Base-by-base conservation (phyloP, 2,329 filamentous ascomycete species). In the Cercospora sp. region DNA sequence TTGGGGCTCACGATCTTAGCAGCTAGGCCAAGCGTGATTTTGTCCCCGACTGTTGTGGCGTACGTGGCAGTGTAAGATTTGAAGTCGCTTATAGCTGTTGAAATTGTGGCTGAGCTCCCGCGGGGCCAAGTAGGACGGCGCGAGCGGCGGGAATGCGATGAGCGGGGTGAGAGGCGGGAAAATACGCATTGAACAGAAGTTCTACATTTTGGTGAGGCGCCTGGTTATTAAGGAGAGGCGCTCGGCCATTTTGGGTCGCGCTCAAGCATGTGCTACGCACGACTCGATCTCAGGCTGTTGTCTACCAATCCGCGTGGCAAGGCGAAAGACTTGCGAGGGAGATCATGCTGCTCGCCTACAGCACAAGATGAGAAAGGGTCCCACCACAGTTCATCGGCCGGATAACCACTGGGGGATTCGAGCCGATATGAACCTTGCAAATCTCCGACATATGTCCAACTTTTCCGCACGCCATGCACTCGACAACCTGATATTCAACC, bases 61-160 rank as follows among this genome's bases (percentile, higher is more conserved):
- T 62, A 62, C 60, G 60, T 62, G 60, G 60, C 60, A 42, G 60
- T 62, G 60, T 26, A 28, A 31, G 12, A 45, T 62, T 62, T n/a
- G 28, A 26, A 10, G 16, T 23, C 2, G 5, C 9, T 48, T 62
- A 51, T 30, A 48, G n/a, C 16, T 30, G 26, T 26, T 45, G 2
- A 48, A 45, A 13, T 30, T 51, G 60, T 62, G 60, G 60, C 39
- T 62, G 60, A 16, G 55, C 28, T 59, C 1, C 16, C 23, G 23
- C 23, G 23, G 23, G 48, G 23, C 20, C 5, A 55, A 3, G 23
- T 12, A 55, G 48, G 48, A 28, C 48, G 48, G 23, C 26, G 48
- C 23, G 48, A 6, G 48, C 48, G 48, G 48, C 45, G 18, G 10
- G 45, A 51, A 23, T 26, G 18, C 45, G 16, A 28, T 2, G 48